Base-by-base conservation (phyloP, 2,329 filamentous ascomycete species). In the Fusarium sublunatum region DNA sequence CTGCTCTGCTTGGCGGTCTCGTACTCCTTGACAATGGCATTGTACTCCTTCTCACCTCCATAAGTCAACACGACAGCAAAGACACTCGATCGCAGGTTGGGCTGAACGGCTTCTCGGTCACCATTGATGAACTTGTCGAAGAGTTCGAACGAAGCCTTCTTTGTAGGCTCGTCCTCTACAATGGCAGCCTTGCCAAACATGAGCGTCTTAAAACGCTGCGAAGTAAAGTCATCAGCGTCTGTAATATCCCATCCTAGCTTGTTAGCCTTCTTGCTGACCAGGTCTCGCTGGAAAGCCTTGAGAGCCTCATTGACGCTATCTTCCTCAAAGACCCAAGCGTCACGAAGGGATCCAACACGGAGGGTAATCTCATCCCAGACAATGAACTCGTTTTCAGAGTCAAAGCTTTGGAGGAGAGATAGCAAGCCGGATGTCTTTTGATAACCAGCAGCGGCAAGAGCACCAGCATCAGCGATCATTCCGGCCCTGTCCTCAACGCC, bases 311-410 rank as follows among this genome's bases (percentile, higher is more conserved):
- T 89, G 45, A 88, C 79, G 35, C 87, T 82, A 60, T 89, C 77
- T 56, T 96, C 90, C 76, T 97, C 92, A 40, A 77, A 77, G 65
- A 94, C 82, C 93, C 93, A 98, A 7, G 94, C 91, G 49, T 86
- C 86, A 67, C 93, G 90, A 32, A 98, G 85, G n/a, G 88, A 84
- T 24, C 86, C 87, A 57, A 97, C 85, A 42, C 93, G 89, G 41
- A 90, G 85, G 45, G 93, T 85, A 57, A 98, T 91, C 76, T 97
- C 93, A 67, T 92, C 93, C 94, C 94, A 98, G 4, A 98, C 94
- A 35, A 97, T 91, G 67, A 93, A 97, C 71, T 96, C 91, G 1
- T 88, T 82, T 79, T 98, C 94, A 2, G 88, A 83, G 72, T 89
- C 86, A 73, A 98, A 95, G 45, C 91, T 89, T 75, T 96, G 91